These are phyloP conservation scores for Cymodocea nodosa DNA, from an alignment of 116 monocot genomes.

Conservation along the genomic window DNA sequence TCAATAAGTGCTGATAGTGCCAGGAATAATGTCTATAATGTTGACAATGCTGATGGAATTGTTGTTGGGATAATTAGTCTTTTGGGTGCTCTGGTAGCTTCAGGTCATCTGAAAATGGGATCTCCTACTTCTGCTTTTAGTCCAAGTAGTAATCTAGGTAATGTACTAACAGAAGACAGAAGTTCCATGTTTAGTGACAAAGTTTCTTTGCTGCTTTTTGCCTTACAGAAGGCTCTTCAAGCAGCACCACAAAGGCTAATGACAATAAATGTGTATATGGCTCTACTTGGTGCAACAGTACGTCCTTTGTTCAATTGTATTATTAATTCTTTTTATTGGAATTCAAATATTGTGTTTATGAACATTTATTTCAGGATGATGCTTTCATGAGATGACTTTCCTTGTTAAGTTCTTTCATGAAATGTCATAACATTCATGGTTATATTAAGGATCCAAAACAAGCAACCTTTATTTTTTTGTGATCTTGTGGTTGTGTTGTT, in stretches of 20 bases:
- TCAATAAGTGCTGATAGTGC: slow-evolving; percentile 75
- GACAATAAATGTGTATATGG: slow-evolving; percentile 79
- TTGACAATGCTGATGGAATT: slow-evolving; percentile 88
- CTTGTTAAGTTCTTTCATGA: background rate
- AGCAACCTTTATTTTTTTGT: no score
- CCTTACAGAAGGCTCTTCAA: slow-evolving; percentile 82
- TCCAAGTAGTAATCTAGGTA: slow-evolving; percentile 21
- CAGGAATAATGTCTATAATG: slow-evolving; percentile 72
- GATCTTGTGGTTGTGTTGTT: no score
- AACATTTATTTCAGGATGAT: slow-evolving; percentile 1
- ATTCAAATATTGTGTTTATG: background rate
- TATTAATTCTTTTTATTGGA: background rate
- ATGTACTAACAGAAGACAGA: slow-evolving; percentile 46
- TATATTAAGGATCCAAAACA: no score
- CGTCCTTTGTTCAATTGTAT: background rate
- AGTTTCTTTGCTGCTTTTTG: slow-evolving; percentile 72
- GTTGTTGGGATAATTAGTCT: slow-evolving; percentile 82
- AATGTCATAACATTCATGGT: no score
- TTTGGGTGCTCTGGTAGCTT: slow-evolving; percentile 67
- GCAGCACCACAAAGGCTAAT: slow-evolving; percentile 67
- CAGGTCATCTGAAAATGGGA: slow-evolving; percentile 61
- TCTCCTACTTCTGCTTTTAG: slow-evolving; percentile 23
- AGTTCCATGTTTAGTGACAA: slow-evolving; percentile 71
- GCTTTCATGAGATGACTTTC: background rate
- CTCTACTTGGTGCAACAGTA: slow-evolving; percentile 79